phyloP scores from a whole-genome alignment of 2,329 filamentous ascomycete genomes.

The Alternaria consortialis region DNA sequence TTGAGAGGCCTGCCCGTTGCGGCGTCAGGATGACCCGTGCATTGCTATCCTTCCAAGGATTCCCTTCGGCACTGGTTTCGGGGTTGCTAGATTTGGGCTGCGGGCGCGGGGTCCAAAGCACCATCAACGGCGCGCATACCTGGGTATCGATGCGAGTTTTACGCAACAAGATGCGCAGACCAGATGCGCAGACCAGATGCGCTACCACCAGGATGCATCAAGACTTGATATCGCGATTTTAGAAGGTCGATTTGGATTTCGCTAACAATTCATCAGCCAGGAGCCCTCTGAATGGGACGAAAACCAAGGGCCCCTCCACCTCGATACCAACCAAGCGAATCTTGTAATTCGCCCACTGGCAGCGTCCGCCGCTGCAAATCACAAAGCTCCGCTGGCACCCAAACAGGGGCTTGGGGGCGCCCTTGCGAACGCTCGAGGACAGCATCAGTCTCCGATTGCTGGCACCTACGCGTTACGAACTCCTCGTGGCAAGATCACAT shows the following conservation, averaged over 20 bases:
- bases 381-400: slow-evolving; percentile 50
- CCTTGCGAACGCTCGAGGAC: slow-evolving; percentile 41
- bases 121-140: slow-evolving; percentile 28
- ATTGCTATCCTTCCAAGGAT: slow-evolving; percentile 9
- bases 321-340: slow-evolving; percentile 40
- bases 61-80: slow-evolving; percentile 15
- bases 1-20: slow-evolving; percentile 7
- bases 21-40: slow-evolving; percentile 17
- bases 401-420: slow-evolving; percentile 47
- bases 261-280: slow-evolving; percentile 43
- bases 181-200: slow-evolving; percentile 14
- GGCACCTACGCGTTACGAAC: slow-evolving; percentile 50
- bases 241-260: slow-evolving; percentile 12
- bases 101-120: slow-evolving; percentile 26
- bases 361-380: slow-evolving; percentile 33
- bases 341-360: slow-evolving; percentile 43
- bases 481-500: slow-evolving; percentile 51
- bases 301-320: slow-evolving; percentile 39
- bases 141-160: slow-evolving; percentile 15
- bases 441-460: slow-evolving; percentile 48
- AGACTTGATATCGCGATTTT: slow-evolving; percentile 16
- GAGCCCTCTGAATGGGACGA: slow-evolving; percentile 43
- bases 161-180: slow-evolving; percentile 24
- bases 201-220: slow-evolving; percentile 1
- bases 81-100: slow-evolving; percentile 13